Percentiles rank a stretch among this genome's conserved stretches.
Evolutionary conservation across 768 basidiomycete species (phyloP).

Genomic region (Mycena rebaudengoi): DNA sequence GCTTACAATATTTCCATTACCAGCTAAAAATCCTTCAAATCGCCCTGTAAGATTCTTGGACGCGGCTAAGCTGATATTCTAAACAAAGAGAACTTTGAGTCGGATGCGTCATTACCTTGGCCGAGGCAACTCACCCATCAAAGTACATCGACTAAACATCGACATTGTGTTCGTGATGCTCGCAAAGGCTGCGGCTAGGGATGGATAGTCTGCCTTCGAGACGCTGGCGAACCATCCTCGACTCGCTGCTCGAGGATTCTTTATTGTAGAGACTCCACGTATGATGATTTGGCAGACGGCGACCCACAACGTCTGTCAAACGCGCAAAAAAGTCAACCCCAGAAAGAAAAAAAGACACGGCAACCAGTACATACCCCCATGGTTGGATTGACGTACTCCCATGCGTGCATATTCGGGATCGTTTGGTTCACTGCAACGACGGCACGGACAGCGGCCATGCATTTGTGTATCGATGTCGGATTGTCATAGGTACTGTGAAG

Average conservation of each 20-base stretch:
- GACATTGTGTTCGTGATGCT: slow-evolving; percentile 8
- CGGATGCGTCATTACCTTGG: too few relatives aligned
- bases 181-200: slow-evolving; percentile 3
- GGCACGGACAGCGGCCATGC: slow-evolving; percentile 10
- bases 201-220: slow-evolving; percentile 4
- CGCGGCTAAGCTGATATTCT: slow-evolving; percentile 16
- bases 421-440: slow-evolving; percentile 9
- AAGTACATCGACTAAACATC: slow-evolving; percentile 6
- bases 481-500: slow-evolving; percentile 11
- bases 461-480: slow-evolving; percentile 3
- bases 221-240: slow-evolving; percentile 14
- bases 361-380: too few relatives aligned
- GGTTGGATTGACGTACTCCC: slow-evolving; percentile 16
- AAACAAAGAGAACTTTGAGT: too few relatives aligned
- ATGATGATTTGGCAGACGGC: slow-evolving; percentile 15
- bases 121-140: background rate
- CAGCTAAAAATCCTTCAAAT: too few relatives aligned
- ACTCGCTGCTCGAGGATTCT: slow-evolving; percentile 8
- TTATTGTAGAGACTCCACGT: slow-evolving; percentile 11
- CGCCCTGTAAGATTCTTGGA: slow-evolving; percentile 3
- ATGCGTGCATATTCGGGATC: slow-evolving; percentile 13
- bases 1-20: too few relatives aligned
- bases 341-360: background rate
- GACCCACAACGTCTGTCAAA: slow-evolving; percentile 17
- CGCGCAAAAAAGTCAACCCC: too few relatives aligned